Percentiles rank a stretch among this genome's conserved stretches.
These are phyloP conservation scores for Acephala macrosclerotiorum DNA, from an alignment of 2,329 filamentous ascomycete species.

Conservation along the genomic window DNA sequence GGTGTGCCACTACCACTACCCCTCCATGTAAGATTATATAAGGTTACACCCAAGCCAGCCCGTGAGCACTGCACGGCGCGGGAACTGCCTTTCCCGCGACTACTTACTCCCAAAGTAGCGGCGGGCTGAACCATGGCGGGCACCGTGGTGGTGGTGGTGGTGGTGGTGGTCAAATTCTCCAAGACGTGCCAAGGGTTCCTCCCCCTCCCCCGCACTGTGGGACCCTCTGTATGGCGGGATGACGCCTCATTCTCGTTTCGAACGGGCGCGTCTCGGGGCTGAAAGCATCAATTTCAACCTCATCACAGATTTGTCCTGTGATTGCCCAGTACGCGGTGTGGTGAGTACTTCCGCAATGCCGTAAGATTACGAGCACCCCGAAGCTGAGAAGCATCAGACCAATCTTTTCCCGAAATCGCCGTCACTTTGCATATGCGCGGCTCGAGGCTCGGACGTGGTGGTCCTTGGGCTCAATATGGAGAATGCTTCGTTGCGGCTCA, in stretches of 20 bases:
- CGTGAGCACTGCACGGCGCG: no score
- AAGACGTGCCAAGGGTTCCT: background rate
- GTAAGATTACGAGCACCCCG: background rate
- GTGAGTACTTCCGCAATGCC: no score
- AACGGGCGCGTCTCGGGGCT: background rate
- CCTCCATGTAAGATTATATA: no score
- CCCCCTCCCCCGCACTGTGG: background rate
- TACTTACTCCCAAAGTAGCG: no score
- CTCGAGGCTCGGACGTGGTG: background rate
- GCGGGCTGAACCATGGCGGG: no score
- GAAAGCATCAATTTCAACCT: slow-evolving; percentile 7
- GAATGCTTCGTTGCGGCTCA: background rate
- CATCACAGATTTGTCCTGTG: no score
- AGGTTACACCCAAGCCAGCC: no score
- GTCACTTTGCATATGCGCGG: background rate
- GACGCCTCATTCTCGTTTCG: background rate
- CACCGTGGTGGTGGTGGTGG: no score
- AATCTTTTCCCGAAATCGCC: background rate
- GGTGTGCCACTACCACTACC: no score
- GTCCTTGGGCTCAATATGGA: background rate
- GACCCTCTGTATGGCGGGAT: background rate
- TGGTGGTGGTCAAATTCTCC: no score
- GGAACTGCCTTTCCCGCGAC: no score
- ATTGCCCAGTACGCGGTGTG: no score
- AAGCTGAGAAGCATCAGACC: background rate